Base-by-base conservation (phyloP, 805 yeast species). In the Lachancea dasiensis region DNA sequence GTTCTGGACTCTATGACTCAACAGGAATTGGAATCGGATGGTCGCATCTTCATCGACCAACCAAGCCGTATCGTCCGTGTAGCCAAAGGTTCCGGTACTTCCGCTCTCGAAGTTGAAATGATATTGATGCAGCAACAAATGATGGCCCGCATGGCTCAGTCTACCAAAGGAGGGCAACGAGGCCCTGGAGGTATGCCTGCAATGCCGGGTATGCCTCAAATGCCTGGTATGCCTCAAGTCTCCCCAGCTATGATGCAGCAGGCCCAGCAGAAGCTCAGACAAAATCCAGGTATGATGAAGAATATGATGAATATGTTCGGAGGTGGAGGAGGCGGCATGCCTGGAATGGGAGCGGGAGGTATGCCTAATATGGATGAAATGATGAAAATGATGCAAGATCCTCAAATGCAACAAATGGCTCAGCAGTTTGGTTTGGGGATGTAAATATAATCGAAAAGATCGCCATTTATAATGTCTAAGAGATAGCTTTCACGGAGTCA, bases 1-100 rank as follows among this genome's bases (percentile, higher is more conserved):
- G 80, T 90, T 20, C 75, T 90, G 83, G 98, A 90, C 60, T 86
- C 97, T 2, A 90, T 90, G 98, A 90, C 96, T 1, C 80, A 79
- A 47, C 69, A 81, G 54, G 98, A 90, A 65, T 73, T 90, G 44
- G 95, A 86, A 52, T 75, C 86, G 46, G 97, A 90, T 60, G 97
- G 97, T 1, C 68, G 77, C 43, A 63, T 84, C 15, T 86, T 90
- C 60, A 70, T 74, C 26, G 77, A 79, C 36, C 79, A 89, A 61
- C 97, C 97, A 5, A 70, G 80, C 31, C 75, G 98, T 60, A 77
- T 90, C 35, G 75, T 87, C 4, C 73, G 98, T 51, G 90, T 90
- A 4, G 97, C 97, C 0, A 73, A 85, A 48, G 98, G 98, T 6
- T 80, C 95, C 3, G 98, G 97, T 16, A 86, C 96, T 17, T 68